These are phyloP conservation scores for Globisporangium cystogenes DNA, from an alignment of 352 stramenopile genomes.

Conservation along the genomic window DNA sequence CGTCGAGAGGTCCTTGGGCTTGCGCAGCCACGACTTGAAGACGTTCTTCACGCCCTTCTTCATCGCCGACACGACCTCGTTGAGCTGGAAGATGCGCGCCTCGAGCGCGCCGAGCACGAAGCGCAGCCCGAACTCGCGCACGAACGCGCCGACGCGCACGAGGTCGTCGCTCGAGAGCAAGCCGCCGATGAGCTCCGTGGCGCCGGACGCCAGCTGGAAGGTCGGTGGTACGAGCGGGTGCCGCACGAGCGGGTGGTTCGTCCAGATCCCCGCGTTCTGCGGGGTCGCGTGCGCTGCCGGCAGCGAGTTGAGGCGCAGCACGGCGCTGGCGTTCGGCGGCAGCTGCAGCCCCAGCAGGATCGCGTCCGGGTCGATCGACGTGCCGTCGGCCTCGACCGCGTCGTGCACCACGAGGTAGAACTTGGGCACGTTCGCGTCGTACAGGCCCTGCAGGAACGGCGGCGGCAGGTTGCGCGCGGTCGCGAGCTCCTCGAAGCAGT, in stretches of 20 bases:
- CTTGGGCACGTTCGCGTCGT: slow-evolving; percentile 75
- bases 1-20: slow-evolving; percentile 67
- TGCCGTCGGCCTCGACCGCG: slow-evolving; percentile 64
- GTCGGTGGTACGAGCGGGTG: slow-evolving; percentile 29
- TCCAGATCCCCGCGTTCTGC: slow-evolving; percentile 33
- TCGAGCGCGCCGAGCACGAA: slow-evolving; percentile 83
- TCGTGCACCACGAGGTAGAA: slow-evolving; percentile 91
- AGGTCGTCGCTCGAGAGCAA: slow-evolving; percentile 72
- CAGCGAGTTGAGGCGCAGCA: slow-evolving; percentile 71
- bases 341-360: slow-evolving; percentile 75
- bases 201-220: slow-evolving; percentile 3
- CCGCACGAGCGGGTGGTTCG: slow-evolving; percentile 58
- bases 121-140: slow-evolving; percentile 66
- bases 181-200: slow-evolving; percentile 24
- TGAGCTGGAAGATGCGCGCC: slow-evolving; percentile 77
- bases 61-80: slow-evolving; percentile 85
- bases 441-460: slow-evolving; percentile 69
- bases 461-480: slow-evolving; percentile 37
- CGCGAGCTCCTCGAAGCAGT: slow-evolving; percentile 66
- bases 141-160: slow-evolving; percentile 52
- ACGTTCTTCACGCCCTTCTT: slow-evolving; percentile 92
- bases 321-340: slow-evolving; percentile 30
- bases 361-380: slow-evolving; percentile 68
- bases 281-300: slow-evolving; percentile 21
- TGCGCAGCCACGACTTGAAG: slow-evolving; percentile 89